phyloP scores from a whole-genome alignment of 176 grass and related monocot genomes.

The Juncus inflexus region DNA sequence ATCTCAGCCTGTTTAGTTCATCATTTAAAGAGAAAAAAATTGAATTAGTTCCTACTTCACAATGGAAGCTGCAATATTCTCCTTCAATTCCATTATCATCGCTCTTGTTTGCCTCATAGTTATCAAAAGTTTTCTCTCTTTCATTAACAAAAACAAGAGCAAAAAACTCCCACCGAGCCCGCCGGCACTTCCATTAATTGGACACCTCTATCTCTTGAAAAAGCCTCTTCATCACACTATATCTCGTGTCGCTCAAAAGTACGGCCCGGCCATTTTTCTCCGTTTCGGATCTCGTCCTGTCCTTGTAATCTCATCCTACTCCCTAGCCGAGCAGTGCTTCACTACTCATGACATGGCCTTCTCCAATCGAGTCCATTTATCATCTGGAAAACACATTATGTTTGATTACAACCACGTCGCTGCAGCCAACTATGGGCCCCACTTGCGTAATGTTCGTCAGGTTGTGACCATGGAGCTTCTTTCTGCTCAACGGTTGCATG shows the following conservation, averaged over 20 bases:
- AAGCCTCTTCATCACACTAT: slow-evolving; percentile 16
- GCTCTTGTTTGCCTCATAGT: too few relatives aligned
- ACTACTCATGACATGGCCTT: slow-evolving; percentile 26
- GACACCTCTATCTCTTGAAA: slow-evolving; percentile 33
- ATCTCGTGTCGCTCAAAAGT: background rate
- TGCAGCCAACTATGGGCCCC: slow-evolving; percentile 17
- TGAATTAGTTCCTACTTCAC: too few relatives aligned
- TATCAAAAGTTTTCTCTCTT: too few relatives aligned
- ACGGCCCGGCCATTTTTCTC: slow-evolving; percentile 19
- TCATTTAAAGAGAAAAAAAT: too few relatives aligned
- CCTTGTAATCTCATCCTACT: slow-evolving; percentile 18
- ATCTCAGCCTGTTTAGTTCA: too few relatives aligned
- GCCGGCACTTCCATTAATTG: slow-evolving; percentile 6
- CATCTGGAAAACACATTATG: background rate
- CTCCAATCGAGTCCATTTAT: slow-evolving; percentile 25
- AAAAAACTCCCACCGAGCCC: slow-evolving; percentile 10
- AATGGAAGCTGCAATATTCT: too few relatives aligned
- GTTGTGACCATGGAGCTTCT: slow-evolving; percentile 20
- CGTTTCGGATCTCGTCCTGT: slow-evolving; percentile 24
- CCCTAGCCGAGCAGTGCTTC: slow-evolving; percentile 28
- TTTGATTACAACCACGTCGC: slow-evolving; percentile 2
- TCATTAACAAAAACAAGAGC: too few relatives aligned
- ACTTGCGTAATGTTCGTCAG: slow-evolving; percentile 25
- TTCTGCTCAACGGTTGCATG: slow-evolving; percentile 1
- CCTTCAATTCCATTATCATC: too few relatives aligned